These are phyloP conservation scores for Plasmopara viticola DNA, from an alignment of 352 stramenopile genomes.

Conservation along the genomic window DNA sequence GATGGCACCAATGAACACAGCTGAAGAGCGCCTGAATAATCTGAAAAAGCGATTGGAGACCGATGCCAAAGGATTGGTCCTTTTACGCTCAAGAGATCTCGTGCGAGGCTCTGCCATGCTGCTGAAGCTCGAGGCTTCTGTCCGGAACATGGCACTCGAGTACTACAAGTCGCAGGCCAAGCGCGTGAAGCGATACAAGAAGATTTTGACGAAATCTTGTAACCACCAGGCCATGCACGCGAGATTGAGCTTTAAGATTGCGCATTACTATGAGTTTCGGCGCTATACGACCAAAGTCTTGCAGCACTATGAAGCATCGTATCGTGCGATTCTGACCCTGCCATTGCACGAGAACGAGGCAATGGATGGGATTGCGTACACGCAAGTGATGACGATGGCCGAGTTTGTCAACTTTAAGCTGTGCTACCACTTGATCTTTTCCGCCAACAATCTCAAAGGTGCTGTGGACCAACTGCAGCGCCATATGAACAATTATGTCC, in stretches of 20 bases:
- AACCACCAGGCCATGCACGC: slow-evolving; percentile 49
- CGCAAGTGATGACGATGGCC: slow-evolving; percentile 75
- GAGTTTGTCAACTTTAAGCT: slow-evolving; percentile 87
- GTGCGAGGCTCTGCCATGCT: slow-evolving; percentile 49
- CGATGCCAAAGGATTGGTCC: slow-evolving; percentile 65
- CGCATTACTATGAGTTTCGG: slow-evolving; percentile 86
- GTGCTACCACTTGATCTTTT: slow-evolving; percentile 85
- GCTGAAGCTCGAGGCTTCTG: slow-evolving; percentile 62
- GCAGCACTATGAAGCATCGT: slow-evolving; percentile 80
- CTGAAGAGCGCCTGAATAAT: slow-evolving; percentile 65
- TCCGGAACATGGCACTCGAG: slow-evolving; percentile 75
- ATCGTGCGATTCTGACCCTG: slow-evolving; percentile 53
- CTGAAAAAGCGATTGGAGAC: slow-evolving; percentile 64
- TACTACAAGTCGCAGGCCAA: slow-evolving; percentile 88
- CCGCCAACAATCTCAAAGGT: slow-evolving; percentile 75
- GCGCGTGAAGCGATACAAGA: slow-evolving; percentile 85
- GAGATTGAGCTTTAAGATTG: slow-evolving; percentile 85
- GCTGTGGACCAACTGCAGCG: slow-evolving; percentile 79
- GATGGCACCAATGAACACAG: slow-evolving; percentile 49
- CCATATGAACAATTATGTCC: slow-evolving; percentile 64
- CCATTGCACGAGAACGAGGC: slow-evolving; percentile 44
- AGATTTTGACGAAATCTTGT: slow-evolving; percentile 57
- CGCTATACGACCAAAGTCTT: slow-evolving; percentile 82
- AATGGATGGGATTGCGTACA: slow-evolving; percentile 34
- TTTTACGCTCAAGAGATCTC: slow-evolving; percentile 63